A percentile compares a stretch with the other conserved stretches of the same genome.
Evolutionary conservation across 768 basidiomycete genomes (phyloP).

Genomic region (Kwoniella sp.): DNA sequence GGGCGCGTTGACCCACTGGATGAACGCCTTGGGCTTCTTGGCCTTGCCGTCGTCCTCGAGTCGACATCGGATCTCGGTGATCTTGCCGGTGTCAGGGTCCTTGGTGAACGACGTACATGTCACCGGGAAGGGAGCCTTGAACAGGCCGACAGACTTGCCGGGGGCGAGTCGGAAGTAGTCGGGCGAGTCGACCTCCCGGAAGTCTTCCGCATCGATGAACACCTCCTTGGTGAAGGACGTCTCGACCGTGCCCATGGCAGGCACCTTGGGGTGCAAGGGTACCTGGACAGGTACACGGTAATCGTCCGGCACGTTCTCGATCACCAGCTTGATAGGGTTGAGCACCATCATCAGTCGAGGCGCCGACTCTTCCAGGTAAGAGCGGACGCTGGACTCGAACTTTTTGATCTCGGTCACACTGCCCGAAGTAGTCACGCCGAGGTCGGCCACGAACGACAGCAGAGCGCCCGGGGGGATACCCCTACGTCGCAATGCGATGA

Average conservation of each 20-base stretch:
- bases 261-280: conserved; percentile 87
- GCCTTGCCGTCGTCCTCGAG: conserved; percentile 61
- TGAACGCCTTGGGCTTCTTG: conserved; percentile 74
- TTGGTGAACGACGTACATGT: conserved; percentile 85
- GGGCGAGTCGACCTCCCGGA: conserved; percentile 75
- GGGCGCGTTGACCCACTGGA: conserved; percentile 74
- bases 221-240: conserved; percentile 75
- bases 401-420: conserved; percentile 80
- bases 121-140: conserved; percentile 86
- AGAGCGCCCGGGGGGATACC: conserved; percentile 97
- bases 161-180: conserved; percentile 98
- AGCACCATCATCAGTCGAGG: conserved; percentile 89
- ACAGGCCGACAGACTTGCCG: conserved; percentile 93
- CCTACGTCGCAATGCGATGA: conserved; percentile 88
- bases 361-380: conserved; percentile 80
- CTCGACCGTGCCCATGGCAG: conserved; percentile 72
- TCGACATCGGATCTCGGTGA: conserved; percentile 72
- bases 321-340: conserved; percentile 79
- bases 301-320: conserved; percentile 85
- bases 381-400: conserved; percentile 83
- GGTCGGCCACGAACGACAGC: conserved; percentile 79
- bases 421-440: conserved; percentile 85
- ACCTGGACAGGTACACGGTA: conserved; percentile 79
- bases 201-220: conserved; percentile 91
- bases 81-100: conserved; percentile 66